These are phyloP conservation scores for Trichoderma sp. DNA, from an alignment of 2,329 filamentous ascomycete species.

Conservation along the genomic window DNA sequence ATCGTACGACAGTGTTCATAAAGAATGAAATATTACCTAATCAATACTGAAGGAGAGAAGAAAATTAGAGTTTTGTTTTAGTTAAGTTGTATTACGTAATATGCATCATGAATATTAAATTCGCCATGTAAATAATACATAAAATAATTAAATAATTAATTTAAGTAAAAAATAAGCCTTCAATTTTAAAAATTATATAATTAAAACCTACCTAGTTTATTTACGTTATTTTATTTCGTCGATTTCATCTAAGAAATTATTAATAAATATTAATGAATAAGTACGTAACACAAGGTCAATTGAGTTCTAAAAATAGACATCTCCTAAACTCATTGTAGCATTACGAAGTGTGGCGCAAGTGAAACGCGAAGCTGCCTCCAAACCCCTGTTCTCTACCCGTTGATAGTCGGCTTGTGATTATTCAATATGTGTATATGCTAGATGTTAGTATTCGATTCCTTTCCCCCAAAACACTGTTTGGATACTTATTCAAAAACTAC, in stretches of 20 bases:
- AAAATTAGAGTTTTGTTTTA: background rate
- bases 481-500: background rate
- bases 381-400: background rate
- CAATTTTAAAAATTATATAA: background rate
- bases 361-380: background rate
- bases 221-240: background rate
- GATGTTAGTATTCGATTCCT: background rate
- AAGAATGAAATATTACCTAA: background rate
- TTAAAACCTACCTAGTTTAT: background rate
- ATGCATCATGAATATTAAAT: background rate
- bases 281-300: background rate
- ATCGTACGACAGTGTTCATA: background rate
- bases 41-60: background rate
- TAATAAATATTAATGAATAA: background rate
- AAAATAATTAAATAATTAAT: background rate
- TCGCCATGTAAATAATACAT: background rate
- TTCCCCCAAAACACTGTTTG: background rate
- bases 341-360: background rate
- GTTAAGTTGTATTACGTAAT: background rate
- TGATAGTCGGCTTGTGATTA: background rate
- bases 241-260: background rate
- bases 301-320: background rate
- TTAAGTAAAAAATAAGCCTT: background rate
- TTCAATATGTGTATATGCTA: background rate
- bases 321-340: background rate